A percentile compares a stretch with the other conserved stretches of the same genome.
Evolutionary conservation across 176 grass and related monocot genomes (phyloP).

Genomic region (Puccinellia tenuiflora): DNA sequence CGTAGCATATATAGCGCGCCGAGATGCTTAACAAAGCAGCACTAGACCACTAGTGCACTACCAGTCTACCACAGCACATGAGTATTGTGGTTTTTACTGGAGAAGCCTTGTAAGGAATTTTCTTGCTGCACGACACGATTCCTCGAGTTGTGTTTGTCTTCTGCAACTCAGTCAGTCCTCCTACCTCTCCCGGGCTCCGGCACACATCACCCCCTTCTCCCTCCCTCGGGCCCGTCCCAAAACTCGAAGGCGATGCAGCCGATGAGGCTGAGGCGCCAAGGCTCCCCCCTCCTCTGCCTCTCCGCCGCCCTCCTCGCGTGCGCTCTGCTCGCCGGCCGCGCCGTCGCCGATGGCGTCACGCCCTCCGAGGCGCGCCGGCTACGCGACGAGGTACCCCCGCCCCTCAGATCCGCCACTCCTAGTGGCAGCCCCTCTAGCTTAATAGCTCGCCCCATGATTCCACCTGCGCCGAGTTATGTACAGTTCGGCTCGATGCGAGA

Average conservation of each 20-base stretch:
- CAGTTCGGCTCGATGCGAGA: background rate
- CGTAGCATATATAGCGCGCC: too few species aligned
- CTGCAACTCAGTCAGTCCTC: background rate
- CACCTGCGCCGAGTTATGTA: background rate
- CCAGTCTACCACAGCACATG: too few species aligned
- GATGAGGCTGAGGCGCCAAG: conserved; percentile 18
- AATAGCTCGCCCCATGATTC: background rate
- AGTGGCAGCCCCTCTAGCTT: background rate
- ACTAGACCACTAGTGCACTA: too few species aligned
- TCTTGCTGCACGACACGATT: background rate
- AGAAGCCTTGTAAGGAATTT: background rate
- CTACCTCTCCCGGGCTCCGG: background rate
- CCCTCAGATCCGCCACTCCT: conserved; percentile 6
- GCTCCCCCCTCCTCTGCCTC: conserved; percentile 20
- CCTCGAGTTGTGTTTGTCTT: background rate
- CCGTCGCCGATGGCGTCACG: conserved; percentile 39
- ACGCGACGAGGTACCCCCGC: conserved; percentile 64
- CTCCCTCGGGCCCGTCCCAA: conserved; percentile 10
- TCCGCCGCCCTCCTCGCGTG: conserved; percentile 23
- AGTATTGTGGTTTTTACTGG: too few species aligned
- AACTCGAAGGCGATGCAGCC: conserved; percentile 21
- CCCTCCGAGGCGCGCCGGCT: conserved; percentile 67
- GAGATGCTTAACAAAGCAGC: too few species aligned
- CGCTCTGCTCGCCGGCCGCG: conserved; percentile 21
- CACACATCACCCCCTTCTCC: background rate